Evolutionary conservation across 2,329 filamentous ascomycete genomes (phyloP), one percentile per base, ranked within the genome.

Genomic region (Aphanocladium album): DNA sequence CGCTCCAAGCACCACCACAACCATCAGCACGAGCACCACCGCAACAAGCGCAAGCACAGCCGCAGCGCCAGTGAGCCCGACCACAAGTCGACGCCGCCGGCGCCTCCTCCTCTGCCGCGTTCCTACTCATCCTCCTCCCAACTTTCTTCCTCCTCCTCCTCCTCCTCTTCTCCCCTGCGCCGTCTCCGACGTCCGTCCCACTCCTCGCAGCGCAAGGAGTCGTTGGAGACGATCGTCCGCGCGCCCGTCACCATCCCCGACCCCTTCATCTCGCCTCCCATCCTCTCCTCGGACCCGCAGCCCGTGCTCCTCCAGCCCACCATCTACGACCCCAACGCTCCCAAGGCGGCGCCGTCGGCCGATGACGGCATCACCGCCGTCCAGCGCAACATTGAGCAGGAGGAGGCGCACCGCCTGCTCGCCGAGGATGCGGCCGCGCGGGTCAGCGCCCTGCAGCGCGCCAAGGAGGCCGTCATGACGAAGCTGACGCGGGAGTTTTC

Each of bases 391-490:
- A 74, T 84, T 46, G 78, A 81, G 65, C 79, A 81, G 62, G 84
- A 87, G 67, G 79, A 82, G 65, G 74, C 77, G 2, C 82, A 85
- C 63, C 77, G 81, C 12, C 76, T 79, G 49, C 74, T 86, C 25
- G 84, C 83, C 21, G 80, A 87, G 64, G 83, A 87, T 65, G 76
- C 80, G 2, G 79, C 79, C 9, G 79, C 81, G 58, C 79, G 84
- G 60, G 76, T 76, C 5, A 81, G 76, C 64, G 82, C 83, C 11
- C 73, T 88, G 54, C 78, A 79, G 67, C 80, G 82, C 62, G 85
- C 85, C 37, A 84, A 83, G 68, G 83, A 84, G 64, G 81, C 83
- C 0, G 84, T 88, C 14, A 73, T 88, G 59, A 78, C 76, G 62
- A 85, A 85, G 66, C 77, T 88, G 55, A 81, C 77, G 66, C 78